Percentiles rank a stretch among this genome's conserved stretches.
Evolutionary conservation across 768 basidiomycete species (phyloP).

Genomic region (Leccinum longicurvipes): DNA sequence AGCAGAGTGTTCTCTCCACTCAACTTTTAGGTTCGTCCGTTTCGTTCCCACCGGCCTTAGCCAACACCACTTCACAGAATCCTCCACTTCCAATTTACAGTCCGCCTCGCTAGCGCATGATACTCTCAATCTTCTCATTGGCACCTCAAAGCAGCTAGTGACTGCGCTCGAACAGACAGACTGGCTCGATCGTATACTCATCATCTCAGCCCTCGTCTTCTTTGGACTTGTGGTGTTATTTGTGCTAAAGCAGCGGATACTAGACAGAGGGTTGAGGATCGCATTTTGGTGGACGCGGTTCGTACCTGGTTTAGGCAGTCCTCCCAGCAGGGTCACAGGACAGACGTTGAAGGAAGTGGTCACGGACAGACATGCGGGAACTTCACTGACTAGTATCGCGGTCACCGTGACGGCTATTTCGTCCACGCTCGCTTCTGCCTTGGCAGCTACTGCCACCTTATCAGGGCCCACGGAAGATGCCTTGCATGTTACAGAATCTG

Average conservation of each 20-base stretch:
- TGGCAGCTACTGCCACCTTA: conserved; percentile 4
- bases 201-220: conserved; percentile 74
- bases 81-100: conserved; percentile 73
- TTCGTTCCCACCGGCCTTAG: not conserved
- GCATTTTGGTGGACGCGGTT: conserved; percentile 89
- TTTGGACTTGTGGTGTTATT: conserved; percentile 83
- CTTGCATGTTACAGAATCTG: not conserved
- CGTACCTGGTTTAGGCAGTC: conserved; percentile 38
- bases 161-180: conserved; percentile 87
- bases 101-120: conserved; percentile 78
- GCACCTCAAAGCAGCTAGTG: conserved; percentile 80
- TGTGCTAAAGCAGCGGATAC: conserved; percentile 81
- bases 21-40: conserved; percentile 73
- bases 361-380: not conserved
- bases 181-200: conserved; percentile 86
- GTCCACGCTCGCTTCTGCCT: conserved; percentile 12
- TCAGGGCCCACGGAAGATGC: not conserved
- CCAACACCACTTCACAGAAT: conserved; percentile 42
- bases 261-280: conserved; percentile 75
- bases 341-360: conserved; percentile 8
- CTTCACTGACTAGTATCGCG: conserved; percentile 8
- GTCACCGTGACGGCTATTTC: not conserved
- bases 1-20: conserved; percentile 78
- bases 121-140: conserved; percentile 63
- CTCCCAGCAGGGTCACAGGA: conserved; percentile 1